phyloP scores from a whole-genome alignment of 805 yeast species.

The Clavispora fructus region DNA sequence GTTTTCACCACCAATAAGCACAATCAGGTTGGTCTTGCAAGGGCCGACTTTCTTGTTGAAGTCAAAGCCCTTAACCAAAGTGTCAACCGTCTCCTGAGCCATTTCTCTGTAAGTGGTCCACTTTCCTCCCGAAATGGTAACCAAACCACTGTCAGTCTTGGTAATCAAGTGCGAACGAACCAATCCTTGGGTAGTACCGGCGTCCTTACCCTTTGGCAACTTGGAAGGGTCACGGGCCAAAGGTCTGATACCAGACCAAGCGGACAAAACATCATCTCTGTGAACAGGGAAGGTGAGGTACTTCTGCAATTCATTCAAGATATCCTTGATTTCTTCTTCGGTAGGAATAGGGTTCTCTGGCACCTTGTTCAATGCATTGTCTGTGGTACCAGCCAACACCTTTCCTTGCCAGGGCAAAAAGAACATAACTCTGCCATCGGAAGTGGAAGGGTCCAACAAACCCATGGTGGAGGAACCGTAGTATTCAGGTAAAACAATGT shows the following conservation, averaged over 20 bases:
- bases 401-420: constrained; percentile 98
- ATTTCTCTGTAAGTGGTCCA: constrained; percentile 98
- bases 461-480: constrained; percentile 88
- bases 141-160: constrained; percentile 65
- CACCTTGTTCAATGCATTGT: constrained; percentile 69
- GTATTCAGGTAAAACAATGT: constrained; percentile 85
- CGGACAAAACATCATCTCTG: constrained; percentile 86
- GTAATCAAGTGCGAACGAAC: constrained; percentile 86
- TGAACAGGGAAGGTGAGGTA: constrained; percentile 84
- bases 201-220: constrained; percentile 40
- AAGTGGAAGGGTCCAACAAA: constrained; percentile 81
- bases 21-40: constrained; percentile 49
- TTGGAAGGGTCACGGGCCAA: constrained; percentile 76
- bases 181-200: constrained; percentile 69
- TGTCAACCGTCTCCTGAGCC: constrained; percentile 91
- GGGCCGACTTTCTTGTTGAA: constrained; percentile 33
- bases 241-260: constrained; percentile 97
- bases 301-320: constrained; percentile 80
- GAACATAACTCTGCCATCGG: constrained; percentile 95
- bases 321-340: constrained; percentile 85
- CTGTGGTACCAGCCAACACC: constrained; percentile 95
- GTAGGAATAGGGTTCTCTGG: constrained; percentile 78
- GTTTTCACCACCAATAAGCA: constrained; percentile 76
- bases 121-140: constrained; percentile 94
- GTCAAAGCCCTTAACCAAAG: constrained; percentile 48